These are phyloP conservation scores for Talaromyces sp. DNA, from an alignment of 2,329 filamentous ascomycete species.

Conservation along the genomic window DNA sequence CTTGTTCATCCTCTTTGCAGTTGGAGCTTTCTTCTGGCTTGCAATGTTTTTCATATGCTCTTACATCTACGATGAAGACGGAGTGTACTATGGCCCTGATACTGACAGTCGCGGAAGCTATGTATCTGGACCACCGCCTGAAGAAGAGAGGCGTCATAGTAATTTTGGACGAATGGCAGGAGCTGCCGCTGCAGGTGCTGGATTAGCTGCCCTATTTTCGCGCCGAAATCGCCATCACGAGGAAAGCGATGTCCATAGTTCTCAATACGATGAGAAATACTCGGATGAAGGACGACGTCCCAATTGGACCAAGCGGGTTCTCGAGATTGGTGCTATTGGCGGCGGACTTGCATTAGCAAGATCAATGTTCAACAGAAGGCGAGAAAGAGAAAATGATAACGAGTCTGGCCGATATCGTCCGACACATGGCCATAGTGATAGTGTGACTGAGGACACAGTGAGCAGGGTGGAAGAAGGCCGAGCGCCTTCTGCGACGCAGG, in stretches of 20 bases:
- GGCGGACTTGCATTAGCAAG: slow-evolving; percentile 63
- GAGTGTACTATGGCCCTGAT: slow-evolving; percentile 51
- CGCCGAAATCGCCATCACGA: slow-evolving; percentile 42
- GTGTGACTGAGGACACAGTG: slow-evolving; percentile 39
- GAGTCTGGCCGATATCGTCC: slow-evolving; percentile 52
- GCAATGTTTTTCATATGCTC: slow-evolving; percentile 75
- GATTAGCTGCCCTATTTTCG: slow-evolving; percentile 52
- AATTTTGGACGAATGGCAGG: slow-evolving; percentile 49
- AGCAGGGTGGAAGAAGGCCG: slow-evolving; percentile 52
- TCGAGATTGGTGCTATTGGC: slow-evolving; percentile 59
- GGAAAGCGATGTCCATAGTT: slow-evolving; percentile 47
- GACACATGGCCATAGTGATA: slow-evolving; percentile 48
- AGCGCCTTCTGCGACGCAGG: slow-evolving; percentile 23
- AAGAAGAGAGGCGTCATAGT: slow-evolving; percentile 44
- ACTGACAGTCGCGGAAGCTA: slow-evolving; percentile 60
- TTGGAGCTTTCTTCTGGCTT: slow-evolving; percentile 72
- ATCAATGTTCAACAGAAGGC: slow-evolving; percentile 54
- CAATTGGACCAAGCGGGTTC: slow-evolving; percentile 55
- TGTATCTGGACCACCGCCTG: slow-evolving; percentile 49
- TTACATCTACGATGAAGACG: slow-evolving; percentile 58
- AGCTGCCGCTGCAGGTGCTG: slow-evolving; percentile 57
- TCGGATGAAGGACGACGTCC: slow-evolving; percentile 53
- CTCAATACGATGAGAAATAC: slow-evolving; percentile 64
- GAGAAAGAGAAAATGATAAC: slow-evolving; percentile 52
- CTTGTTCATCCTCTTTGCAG: slow-evolving; percentile 78